phyloP scores from a whole-genome alignment of 306 rosid species.

The Rosa persica region DNA sequence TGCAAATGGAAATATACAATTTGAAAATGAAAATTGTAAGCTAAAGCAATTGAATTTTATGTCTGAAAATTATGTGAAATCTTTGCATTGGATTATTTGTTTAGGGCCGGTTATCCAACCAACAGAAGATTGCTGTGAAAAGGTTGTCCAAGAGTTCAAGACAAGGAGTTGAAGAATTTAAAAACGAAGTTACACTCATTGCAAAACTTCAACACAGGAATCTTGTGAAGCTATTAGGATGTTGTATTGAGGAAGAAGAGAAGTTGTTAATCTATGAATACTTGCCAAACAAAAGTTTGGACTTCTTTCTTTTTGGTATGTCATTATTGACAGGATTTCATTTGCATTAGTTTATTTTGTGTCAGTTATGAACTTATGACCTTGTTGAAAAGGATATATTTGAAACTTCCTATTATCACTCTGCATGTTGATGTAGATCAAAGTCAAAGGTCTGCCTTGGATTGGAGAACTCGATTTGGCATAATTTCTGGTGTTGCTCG shows the following conservation, averaged over 20 bases:
- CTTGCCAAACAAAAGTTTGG: conserved; percentile 1
- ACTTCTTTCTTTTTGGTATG: background rate
- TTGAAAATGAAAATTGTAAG: background rate
- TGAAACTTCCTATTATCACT: background rate
- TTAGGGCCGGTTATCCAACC: background rate
- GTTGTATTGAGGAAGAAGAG: background rate
- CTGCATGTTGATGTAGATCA: background rate
- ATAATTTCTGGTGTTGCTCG: background rate
- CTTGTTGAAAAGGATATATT: background rate
- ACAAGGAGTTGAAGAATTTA: background rate
- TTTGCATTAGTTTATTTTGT: background rate
- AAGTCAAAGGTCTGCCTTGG: background rate
- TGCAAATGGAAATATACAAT: background rate
- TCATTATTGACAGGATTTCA: background rate
- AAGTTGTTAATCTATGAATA: conserved; percentile 1
- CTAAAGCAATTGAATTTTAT: background rate
- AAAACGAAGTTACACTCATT: background rate
- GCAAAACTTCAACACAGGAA: background rate
- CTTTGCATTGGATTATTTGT: background rate
- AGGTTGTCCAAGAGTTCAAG: background rate
- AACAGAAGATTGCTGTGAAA: conserved; percentile 6
- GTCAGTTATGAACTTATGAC: background rate
- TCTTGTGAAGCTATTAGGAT: background rate
- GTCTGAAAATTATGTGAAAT: background rate
- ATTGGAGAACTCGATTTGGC: background rate